A percentile compares a stretch with the other conserved stretches of the same genome.
Evolutionary conservation across 441 rosid species (phyloP).

Genomic region (Pelargonium fulgidum): DNA sequence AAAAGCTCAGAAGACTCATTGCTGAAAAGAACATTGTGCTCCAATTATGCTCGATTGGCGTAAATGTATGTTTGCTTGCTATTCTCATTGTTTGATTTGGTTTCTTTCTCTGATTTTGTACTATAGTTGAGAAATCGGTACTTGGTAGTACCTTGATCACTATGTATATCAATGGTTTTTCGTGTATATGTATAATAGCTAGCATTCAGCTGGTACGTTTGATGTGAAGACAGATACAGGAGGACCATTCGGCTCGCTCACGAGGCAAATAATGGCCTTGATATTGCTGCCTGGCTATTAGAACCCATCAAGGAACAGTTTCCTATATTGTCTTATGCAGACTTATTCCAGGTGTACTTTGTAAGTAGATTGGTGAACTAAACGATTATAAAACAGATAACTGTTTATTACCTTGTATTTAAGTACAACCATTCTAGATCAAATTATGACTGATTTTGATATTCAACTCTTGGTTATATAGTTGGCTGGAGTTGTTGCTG

Average conservation of each 20-base stretch:
- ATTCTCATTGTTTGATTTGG: neutral
- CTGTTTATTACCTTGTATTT: neutral
- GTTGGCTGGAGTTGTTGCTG: slow-evolving; percentile 69
- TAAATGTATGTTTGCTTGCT: slow-evolving; percentile 16
- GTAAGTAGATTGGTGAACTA: neutral
- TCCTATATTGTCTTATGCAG: slow-evolving; percentile 43
- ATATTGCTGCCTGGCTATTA: slow-evolving; percentile 41
- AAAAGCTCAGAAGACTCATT: slow-evolving; percentile 50
- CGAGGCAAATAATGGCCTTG: slow-evolving; percentile 52
- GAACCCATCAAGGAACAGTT: slow-evolving; percentile 43
- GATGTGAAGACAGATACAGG: slow-evolving; percentile 45
- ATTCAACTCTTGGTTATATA: slow-evolving; percentile 1
- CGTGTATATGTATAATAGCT: slow-evolving; percentile 23
- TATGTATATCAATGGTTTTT: neutral
- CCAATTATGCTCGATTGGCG: slow-evolving; percentile 53
- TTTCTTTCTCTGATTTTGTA: neutral
- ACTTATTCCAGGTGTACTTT: slow-evolving; percentile 39
- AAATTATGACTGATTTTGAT: neutral
- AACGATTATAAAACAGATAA: neutral
- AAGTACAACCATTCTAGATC: neutral
- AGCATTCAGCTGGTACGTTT: slow-evolving; percentile 60
- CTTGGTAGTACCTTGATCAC: neutral
- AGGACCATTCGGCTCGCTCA: slow-evolving; percentile 52
- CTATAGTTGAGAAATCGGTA: neutral
- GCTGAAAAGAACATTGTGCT: slow-evolving; percentile 51